These are phyloP conservation scores for Thecaphora thlaspeos DNA, from an alignment of 1,284 basidiomycete genomes.

Conservation along the genomic window DNA sequence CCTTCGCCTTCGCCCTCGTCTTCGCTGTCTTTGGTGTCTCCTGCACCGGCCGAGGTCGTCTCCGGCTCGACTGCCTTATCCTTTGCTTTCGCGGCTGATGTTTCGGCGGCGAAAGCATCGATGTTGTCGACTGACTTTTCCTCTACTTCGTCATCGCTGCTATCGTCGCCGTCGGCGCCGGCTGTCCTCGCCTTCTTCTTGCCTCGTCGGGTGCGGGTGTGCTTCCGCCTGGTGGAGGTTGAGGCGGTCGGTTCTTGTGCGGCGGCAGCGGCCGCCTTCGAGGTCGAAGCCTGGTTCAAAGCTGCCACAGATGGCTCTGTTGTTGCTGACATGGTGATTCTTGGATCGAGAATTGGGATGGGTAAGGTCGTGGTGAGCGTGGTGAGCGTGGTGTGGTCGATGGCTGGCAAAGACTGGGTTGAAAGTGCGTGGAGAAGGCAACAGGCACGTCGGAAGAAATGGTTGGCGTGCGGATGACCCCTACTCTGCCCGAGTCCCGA, in stretches of 20 bases:
- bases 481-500: no score
- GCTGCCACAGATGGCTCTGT: not conserved
- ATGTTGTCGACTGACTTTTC: slow-evolving; percentile 6
- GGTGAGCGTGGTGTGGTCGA: no score
- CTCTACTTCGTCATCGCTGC: slow-evolving; percentile 13
- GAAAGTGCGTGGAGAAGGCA: no score
- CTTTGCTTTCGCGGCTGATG: no score
- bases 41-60: not conserved
- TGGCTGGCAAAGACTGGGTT: no score
- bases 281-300: not conserved
- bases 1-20: slow-evolving; percentile 7
- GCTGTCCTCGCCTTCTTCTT: slow-evolving; percentile 1
- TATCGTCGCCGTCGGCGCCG: slow-evolving; percentile 13
- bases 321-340: not conserved
- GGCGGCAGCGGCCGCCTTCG: no score
- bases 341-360: no score
- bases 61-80: not conserved
- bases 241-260: not conserved
- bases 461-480: no score
- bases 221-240: slow-evolving; percentile 22
- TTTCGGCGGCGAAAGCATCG: no score
- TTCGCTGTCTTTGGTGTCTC: not conserved
- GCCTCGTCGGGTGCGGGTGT: slow-evolving; percentile 18
- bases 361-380: no score
- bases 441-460: no score